A percentile compares a stretch with the other conserved stretches of the same genome.
Evolutionary conservation across 257 asterid species (phyloP).

Genomic region (Oldenlandia corymbosa): DNA sequence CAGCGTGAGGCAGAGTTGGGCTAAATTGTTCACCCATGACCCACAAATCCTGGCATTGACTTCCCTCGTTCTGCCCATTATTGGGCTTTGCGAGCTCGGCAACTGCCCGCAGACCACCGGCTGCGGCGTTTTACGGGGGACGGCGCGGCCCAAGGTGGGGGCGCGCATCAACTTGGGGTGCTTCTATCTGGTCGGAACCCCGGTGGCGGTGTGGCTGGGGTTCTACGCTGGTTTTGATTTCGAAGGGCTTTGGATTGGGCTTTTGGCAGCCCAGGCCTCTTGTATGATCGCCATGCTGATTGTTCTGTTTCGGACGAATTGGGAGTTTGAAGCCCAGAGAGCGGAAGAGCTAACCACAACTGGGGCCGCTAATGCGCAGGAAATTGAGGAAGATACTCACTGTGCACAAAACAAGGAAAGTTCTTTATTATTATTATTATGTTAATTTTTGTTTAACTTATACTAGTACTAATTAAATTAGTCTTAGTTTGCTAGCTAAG

Average conservation of each 20-base stretch:
- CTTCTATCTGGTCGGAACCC: slow-evolving; percentile 73
- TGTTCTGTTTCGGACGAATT: slow-evolving; percentile 53
- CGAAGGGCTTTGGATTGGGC: slow-evolving; percentile 77
- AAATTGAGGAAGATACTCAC: slow-evolving; percentile 15
- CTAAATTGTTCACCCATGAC: slow-evolving; percentile 64
- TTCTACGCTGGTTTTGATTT: slow-evolving; percentile 54
- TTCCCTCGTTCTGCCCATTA: slow-evolving; percentile 54
- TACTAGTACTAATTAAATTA: too few species aligned
- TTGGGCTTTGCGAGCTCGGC: slow-evolving; percentile 82
- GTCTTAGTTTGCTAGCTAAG: too few species aligned
- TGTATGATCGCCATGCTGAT: slow-evolving; percentile 68
- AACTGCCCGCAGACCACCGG: slow-evolving; percentile 95
- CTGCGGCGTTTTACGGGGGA: slow-evolving; percentile 75
- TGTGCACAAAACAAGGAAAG: slow-evolving; percentile 17
- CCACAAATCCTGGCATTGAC: slow-evolving; percentile 53
- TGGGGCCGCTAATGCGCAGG: slow-evolving; percentile 17
- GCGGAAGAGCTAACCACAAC: slow-evolving; percentile 51
- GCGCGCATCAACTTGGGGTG: slow-evolving; percentile 76
- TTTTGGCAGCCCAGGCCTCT: slow-evolving; percentile 68
- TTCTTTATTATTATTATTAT: slow-evolving; percentile 21
- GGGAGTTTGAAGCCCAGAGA: slow-evolving; percentile 61
- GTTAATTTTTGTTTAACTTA: not conserved
- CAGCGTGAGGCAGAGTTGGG: slow-evolving; percentile 58
- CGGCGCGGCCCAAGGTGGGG: slow-evolving; percentile 82
- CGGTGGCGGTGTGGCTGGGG: slow-evolving; percentile 59